A percentile compares a stretch with the other conserved stretches of the same genome.
phyloP scores from a whole-genome alignment of 169 alveolate species.

The Eimeria brunetti region DNA sequence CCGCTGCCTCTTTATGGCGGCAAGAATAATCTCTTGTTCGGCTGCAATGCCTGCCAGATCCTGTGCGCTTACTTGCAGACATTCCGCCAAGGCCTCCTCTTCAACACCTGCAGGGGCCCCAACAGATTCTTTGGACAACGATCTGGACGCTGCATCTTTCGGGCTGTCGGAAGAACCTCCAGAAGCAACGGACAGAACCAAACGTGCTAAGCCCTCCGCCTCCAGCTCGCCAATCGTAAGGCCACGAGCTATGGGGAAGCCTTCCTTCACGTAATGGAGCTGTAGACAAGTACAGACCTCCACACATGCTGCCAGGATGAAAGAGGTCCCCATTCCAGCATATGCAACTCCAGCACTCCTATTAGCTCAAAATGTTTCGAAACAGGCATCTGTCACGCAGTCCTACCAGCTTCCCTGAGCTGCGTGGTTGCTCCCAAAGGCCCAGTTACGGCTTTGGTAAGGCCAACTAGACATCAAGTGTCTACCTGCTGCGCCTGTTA shows the following conservation, averaged over 20 bases:
- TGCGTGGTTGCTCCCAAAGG: neutral
- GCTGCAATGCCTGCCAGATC: slow-evolving; percentile 71
- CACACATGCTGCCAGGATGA: neutral
- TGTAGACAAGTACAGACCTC: neutral
- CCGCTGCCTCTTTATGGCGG: slow-evolving; percentile 50
- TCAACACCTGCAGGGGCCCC: slow-evolving; percentile 30
- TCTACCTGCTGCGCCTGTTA: neutral
- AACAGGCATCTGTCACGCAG: neutral
- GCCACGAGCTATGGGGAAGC: slow-evolving; percentile 66
- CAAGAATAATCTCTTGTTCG: slow-evolving; percentile 47
- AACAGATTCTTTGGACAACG: neutral
- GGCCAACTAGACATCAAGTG: neutral
- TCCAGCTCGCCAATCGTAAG: slow-evolving; percentile 57
- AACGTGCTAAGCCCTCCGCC: slow-evolving; percentile 64
- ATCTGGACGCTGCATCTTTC: neutral
- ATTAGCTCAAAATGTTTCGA: neutral
- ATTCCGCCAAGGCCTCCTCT: slow-evolving; percentile 62
- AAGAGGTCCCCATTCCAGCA: neutral
- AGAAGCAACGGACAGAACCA: slow-evolving; percentile 27
- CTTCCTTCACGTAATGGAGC: slow-evolving; percentile 67
- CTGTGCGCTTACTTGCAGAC: slow-evolving; percentile 56
- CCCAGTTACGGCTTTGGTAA: neutral
- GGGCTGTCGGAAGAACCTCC: slow-evolving; percentile 1
- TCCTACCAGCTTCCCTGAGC: neutral
- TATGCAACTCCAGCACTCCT: neutral